Evolutionary conservation across 352 stramenopile species (phyloP).

Genomic region (Phytophthora melonis): DNA sequence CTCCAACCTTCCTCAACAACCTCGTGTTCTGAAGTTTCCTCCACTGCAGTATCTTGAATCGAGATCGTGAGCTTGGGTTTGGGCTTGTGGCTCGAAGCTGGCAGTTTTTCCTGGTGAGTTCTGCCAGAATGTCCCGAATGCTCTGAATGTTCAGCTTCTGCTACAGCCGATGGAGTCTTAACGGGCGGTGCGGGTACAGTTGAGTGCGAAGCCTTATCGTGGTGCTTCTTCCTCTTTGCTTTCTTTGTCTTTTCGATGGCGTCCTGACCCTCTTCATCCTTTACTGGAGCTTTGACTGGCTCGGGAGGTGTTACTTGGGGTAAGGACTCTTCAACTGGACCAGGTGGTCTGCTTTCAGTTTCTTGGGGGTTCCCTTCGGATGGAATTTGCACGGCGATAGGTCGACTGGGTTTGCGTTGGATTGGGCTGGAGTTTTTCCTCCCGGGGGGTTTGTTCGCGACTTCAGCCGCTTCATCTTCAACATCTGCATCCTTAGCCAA

Average conservation of each 20-base stretch:
- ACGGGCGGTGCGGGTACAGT: neutral
- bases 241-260: slow-evolving; percentile 35
- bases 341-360: slow-evolving; percentile 5
- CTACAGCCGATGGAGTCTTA: slow-evolving; percentile 2
- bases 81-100: neutral
- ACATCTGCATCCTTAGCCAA: slow-evolving; percentile 51
- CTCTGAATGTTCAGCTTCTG: neutral
- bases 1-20: slow-evolving; percentile 1
- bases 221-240: slow-evolving; percentile 31
- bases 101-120: slow-evolving; percentile 9
- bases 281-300: neutral
- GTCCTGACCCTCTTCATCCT: slow-evolving; percentile 4
- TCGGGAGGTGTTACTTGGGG: neutral
- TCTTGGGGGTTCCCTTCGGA: slow-evolving; percentile 1
- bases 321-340: slow-evolving; percentile 22
- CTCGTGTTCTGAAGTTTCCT: neutral
- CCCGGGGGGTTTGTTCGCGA: neutral
- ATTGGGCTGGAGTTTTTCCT: slow-evolving; percentile 41
- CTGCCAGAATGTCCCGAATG: neutral
- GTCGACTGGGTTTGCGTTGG: slow-evolving; percentile 48
- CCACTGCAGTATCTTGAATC: neutral
- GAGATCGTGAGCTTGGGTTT: neutral
- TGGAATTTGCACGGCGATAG: slow-evolving; percentile 4
- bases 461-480: slow-evolving; percentile 23
- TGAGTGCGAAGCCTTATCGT: slow-evolving; percentile 1